phyloP scores from a whole-genome alignment of 108 stramenopile genomes.

The Heterococcus sp. region DNA sequence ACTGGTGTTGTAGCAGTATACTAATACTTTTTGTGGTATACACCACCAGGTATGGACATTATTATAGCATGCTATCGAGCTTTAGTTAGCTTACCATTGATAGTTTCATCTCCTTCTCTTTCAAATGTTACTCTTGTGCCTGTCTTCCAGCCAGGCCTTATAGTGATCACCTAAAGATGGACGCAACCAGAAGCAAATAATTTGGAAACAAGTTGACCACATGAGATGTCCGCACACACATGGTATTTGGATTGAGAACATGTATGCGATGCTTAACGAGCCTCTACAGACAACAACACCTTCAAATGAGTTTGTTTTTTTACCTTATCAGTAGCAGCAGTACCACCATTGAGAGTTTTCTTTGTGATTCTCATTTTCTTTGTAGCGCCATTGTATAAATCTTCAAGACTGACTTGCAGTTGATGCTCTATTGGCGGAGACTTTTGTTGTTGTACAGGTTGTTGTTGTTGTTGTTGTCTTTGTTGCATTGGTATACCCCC shows the following conservation, averaged over 20 bases:
- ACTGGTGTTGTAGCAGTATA: too few relatives aligned
- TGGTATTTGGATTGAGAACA: not conserved
- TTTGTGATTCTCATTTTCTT: slow-evolving; percentile 55
- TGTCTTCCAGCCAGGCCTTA: slow-evolving; percentile 90
- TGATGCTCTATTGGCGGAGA: slow-evolving; percentile 50
- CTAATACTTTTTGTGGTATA: too few relatives aligned
- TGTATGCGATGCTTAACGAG: not conserved
- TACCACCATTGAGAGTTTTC: slow-evolving; percentile 7
- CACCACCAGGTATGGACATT: too few relatives aligned
- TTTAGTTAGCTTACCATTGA: too few relatives aligned
- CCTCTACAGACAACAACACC: not conserved
- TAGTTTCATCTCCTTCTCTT: slow-evolving; percentile 85
- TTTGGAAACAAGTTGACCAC: not conserved
- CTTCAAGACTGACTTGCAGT: slow-evolving; percentile 48
- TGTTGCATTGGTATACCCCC: too few relatives aligned
- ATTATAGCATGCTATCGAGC: too few relatives aligned
- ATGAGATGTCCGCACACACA: not conserved
- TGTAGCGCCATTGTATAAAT: slow-evolving; percentile 42
- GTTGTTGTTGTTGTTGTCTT: too few relatives aligned
- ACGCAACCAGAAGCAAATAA: too few relatives aligned
- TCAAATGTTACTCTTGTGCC: slow-evolving; percentile 85
- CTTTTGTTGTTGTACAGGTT: slow-evolving; percentile 19
- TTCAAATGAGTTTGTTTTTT: not conserved
- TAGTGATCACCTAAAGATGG: slow-evolving; percentile 73
- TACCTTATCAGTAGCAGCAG: not conserved